These are phyloP conservation scores for Jaminaea rosea DNA, from an alignment of 1,284 basidiomycete species.

Conservation along the genomic window DNA sequence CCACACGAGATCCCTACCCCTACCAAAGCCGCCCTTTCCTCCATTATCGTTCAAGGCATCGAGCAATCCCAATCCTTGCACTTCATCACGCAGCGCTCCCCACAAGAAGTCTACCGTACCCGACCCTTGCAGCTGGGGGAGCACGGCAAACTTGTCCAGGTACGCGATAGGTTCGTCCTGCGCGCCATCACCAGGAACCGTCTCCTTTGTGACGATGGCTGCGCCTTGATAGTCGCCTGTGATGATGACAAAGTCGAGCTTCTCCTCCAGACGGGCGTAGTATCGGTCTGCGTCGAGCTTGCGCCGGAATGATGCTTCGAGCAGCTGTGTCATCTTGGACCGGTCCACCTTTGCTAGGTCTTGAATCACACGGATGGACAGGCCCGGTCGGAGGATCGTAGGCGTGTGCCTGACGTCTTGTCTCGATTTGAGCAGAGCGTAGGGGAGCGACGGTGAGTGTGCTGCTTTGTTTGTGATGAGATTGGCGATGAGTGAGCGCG, in stretches of 20 bases:
- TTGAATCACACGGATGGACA: slow-evolving; percentile 73
- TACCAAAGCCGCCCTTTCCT: slow-evolving; percentile 73
- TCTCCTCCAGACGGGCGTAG: slow-evolving; percentile 64
- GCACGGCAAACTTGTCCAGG: slow-evolving; percentile 95
- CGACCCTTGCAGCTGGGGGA: slow-evolving; percentile 88
- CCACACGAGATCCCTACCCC: slow-evolving; percentile 92
- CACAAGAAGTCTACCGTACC: slow-evolving; percentile 98
- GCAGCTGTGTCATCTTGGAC: slow-evolving; percentile 64
- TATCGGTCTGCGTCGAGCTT: slow-evolving; percentile 67
- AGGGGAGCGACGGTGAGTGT: slow-evolving; percentile 85
- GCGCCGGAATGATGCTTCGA: slow-evolving; percentile 78
- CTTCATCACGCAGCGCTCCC: slow-evolving; percentile 96
- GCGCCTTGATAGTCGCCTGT: slow-evolving; percentile 93
- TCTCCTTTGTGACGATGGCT: slow-evolving; percentile 85
- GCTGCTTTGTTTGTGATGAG: slow-evolving; percentile 98
- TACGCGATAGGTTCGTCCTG: slow-evolving; percentile 61
- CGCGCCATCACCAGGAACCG: slow-evolving; percentile 28
- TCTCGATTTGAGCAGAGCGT: slow-evolving; percentile 76
- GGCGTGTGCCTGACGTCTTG: slow-evolving; percentile 82
- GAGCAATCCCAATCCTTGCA: slow-evolving; percentile 85
- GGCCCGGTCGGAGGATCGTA: slow-evolving; percentile 78
- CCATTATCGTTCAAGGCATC: slow-evolving; percentile 87
- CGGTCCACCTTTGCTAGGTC: slow-evolving; percentile 61
- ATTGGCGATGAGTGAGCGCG: slow-evolving; percentile 88
- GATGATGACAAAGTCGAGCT: slow-evolving; percentile 85